These are phyloP conservation scores for Claviceps spartinae DNA, from an alignment of 2,329 filamentous ascomycete species.

Conservation along the genomic window DNA sequence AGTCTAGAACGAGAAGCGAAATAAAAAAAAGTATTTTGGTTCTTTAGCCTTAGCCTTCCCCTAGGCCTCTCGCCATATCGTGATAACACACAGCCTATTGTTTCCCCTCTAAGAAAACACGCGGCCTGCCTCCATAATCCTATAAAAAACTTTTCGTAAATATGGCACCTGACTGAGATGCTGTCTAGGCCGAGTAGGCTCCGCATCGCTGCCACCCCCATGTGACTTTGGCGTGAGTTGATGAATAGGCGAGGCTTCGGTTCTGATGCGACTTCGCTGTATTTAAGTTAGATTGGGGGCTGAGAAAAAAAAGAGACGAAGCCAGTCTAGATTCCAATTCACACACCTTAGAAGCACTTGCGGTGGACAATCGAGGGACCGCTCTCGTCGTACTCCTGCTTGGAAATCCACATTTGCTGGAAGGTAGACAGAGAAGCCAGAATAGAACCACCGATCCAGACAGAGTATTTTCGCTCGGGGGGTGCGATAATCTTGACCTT, in stretches of 20 bases:
- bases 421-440: slow-evolving; percentile 98
- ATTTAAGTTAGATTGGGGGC: not conserved
- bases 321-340: not conserved
- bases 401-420: slow-evolving; percentile 99
- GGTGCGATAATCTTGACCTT: slow-evolving; percentile 99
- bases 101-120: slow-evolving; percentile 32
- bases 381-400: slow-evolving; percentile 99
- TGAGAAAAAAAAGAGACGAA: not conserved
- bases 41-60: slow-evolving; percentile 41
- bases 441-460: slow-evolving; percentile 99
- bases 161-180: slow-evolving; percentile 38
- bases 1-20: slow-evolving; percentile 25
- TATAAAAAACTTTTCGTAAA: slow-evolving; percentile 44
- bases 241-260: slow-evolving; percentile 20
- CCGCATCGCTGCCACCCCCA: slow-evolving; percentile 31
- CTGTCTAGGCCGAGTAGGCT: slow-evolving; percentile 31
- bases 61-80: slow-evolving; percentile 35
- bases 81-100: slow-evolving; percentile 35
- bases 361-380: slow-evolving; percentile 98
- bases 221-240: slow-evolving; percentile 27
- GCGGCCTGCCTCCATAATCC: slow-evolving; percentile 38
- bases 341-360: slow-evolving; percentile 96
- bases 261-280: slow-evolving; percentile 19
- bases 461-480: slow-evolving; percentile 99
- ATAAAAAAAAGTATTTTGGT: slow-evolving; percentile 35